Evolutionary conservation across 345 rosid genomes (phyloP).

Genomic region (Populus nigra): DNA sequence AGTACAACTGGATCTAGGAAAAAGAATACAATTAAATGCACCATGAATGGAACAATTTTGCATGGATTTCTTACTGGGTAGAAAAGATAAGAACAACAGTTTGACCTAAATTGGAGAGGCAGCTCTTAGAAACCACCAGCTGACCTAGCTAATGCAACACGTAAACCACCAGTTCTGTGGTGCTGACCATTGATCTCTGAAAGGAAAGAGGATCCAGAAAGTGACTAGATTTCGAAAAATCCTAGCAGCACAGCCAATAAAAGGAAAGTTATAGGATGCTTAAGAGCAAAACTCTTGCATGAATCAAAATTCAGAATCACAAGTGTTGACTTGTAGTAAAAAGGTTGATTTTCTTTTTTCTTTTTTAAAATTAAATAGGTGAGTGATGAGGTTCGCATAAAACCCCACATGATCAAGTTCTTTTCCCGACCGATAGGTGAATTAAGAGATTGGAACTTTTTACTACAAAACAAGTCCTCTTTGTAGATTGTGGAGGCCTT

Average conservation of each 20-base stretch:
- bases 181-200: slow-evolving; percentile 2
- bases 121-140: background rate
- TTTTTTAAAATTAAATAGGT: too few species aligned
- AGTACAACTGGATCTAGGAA: too few species aligned
- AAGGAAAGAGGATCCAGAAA: slow-evolving; percentile 9
- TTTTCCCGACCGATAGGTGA: too few species aligned
- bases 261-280: background rate
- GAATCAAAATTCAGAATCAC: background rate
- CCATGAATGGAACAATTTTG: too few species aligned
- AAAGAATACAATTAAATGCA: too few species aligned
- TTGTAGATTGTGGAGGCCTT: too few species aligned
- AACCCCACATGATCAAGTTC: too few species aligned
- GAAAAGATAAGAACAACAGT: too few species aligned
- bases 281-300: background rate
- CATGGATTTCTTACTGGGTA: too few species aligned
- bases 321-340: background rate
- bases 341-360: background rate
- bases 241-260: background rate
- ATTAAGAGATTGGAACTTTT: too few species aligned
- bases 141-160: background rate
- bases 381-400: too few species aligned
- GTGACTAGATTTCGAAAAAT: slow-evolving; percentile 5
- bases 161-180: background rate
- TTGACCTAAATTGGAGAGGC: background rate
- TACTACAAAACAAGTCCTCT: too few species aligned